phyloP scores from a whole-genome alignment of 768 basidiomycete species.

The Inosperma sp. region DNA sequence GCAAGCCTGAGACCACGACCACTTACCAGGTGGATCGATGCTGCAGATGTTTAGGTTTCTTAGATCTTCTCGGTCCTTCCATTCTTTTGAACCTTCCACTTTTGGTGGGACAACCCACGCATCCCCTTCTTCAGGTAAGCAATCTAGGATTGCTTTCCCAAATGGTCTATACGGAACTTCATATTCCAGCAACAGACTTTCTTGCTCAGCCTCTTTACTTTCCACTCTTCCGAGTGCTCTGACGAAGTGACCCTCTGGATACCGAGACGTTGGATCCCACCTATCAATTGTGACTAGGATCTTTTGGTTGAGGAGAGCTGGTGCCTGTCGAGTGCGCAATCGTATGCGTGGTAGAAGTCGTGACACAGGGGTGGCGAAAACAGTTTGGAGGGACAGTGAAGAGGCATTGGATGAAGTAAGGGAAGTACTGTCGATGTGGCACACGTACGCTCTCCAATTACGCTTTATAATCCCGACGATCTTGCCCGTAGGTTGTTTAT shows the following conservation, averaged over 20 bases:
- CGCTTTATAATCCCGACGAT: slow-evolving; percentile 91
- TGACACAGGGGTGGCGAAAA: slow-evolving; percentile 92
- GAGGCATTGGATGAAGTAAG: slow-evolving; percentile 73
- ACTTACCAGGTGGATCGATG: slow-evolving; percentile 88
- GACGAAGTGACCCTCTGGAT: slow-evolving; percentile 97
- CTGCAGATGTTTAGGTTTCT: slow-evolving; percentile 85
- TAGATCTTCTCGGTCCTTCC: slow-evolving; percentile 86
- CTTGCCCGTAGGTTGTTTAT: slow-evolving; percentile 86
- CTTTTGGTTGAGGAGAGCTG: slow-evolving; percentile 83
- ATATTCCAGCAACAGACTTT: slow-evolving; percentile 88
- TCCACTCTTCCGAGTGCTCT: slow-evolving; percentile 86
- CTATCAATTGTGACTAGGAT: slow-evolving; percentile 93
- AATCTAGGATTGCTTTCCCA: slow-evolving; percentile 90
- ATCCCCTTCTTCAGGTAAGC: slow-evolving; percentile 86
- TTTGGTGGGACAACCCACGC: slow-evolving; percentile 90
- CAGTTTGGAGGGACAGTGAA: slow-evolving; percentile 81
- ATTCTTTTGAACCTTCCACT: slow-evolving; percentile 39
- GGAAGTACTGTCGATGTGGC: slow-evolving; percentile 89
- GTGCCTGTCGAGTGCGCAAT: slow-evolving; percentile 91
- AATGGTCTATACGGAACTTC: slow-evolving; percentile 96
- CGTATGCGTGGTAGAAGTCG: slow-evolving; percentile 90
- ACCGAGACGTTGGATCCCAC: slow-evolving; percentile 83
- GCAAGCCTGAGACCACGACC: neutral
- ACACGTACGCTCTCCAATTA: slow-evolving; percentile 94
- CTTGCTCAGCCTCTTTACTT: slow-evolving; percentile 94